A percentile compares a stretch with the other conserved stretches of the same genome.
Evolutionary conservation across 2,329 filamentous ascomycete genomes (phyloP).

Genomic region (Penicillium sp.): DNA sequence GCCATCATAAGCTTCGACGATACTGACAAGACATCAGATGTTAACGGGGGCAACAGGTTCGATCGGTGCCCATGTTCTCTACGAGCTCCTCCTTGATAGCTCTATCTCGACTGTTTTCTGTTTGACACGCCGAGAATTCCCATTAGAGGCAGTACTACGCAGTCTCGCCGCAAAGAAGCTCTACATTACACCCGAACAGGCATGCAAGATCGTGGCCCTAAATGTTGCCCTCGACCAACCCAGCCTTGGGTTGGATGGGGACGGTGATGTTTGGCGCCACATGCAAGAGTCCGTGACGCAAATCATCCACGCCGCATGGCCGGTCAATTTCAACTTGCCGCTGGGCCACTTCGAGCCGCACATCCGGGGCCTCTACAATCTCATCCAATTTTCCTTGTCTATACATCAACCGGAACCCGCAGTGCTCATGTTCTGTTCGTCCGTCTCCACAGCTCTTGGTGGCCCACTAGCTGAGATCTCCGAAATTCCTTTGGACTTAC

Average conservation of each 20-base stretch:
- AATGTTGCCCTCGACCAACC: constrained; percentile 41
- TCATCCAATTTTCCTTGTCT: constrained; percentile 47
- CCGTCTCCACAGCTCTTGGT: constrained; percentile 43
- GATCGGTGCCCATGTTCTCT: constrained; percentile 43
- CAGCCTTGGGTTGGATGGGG: constrained; percentile 41
- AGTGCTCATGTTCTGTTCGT: constrained; percentile 52
- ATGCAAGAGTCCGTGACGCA: constrained; percentile 44
- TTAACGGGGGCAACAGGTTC: constrained; percentile 48
- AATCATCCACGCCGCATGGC: constrained; percentile 55
- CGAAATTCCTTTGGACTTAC: constrained; percentile 17
- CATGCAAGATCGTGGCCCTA: constrained; percentile 41
- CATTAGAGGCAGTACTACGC: constrained; percentile 22
- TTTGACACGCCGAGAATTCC: constrained; percentile 32
- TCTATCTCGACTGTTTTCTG: constrained; percentile 39
- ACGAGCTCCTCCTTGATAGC: constrained; percentile 38
- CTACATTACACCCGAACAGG: constrained; percentile 20
- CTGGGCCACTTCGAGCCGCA: constrained; percentile 50
- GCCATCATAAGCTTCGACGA: background rate
- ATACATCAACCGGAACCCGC: constrained; percentile 32
- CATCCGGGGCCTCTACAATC: constrained; percentile 44
- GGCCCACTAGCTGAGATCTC: constrained; percentile 8
- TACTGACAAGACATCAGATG: constrained; percentile 17
- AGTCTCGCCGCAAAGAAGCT: constrained; percentile 25
- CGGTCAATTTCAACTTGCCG: constrained; percentile 55
- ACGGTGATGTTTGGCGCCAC: constrained; percentile 26